Conservation (phyloP, 1,139 yeast genomes). For the Pichia sp. region DNA sequence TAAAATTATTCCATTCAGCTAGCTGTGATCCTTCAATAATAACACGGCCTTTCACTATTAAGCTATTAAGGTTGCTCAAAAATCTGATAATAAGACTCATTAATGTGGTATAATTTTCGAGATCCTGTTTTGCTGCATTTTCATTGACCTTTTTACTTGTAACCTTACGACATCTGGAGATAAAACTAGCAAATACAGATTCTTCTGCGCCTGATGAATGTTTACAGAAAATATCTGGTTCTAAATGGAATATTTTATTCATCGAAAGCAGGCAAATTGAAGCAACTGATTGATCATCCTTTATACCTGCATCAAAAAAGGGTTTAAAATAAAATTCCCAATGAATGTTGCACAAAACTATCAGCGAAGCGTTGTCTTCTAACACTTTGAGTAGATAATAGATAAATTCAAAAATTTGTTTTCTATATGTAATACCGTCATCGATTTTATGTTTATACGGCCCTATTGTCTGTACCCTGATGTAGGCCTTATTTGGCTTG, state of each 20-base stretch:
- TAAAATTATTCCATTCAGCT: slow-evolving; percentile 18
- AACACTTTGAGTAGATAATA: slow-evolving; percentile 39
- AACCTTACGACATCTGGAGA: slow-evolving; percentile 27
- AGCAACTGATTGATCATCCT: slow-evolving; percentile 38
- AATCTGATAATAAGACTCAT: slow-evolving; percentile 24
- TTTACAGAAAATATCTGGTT: slow-evolving; percentile 15
- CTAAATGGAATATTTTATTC: slow-evolving; percentile 26
- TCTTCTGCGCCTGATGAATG: slow-evolving; percentile 6
- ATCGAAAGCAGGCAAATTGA: slow-evolving; percentile 33
- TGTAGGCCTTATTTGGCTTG: slow-evolving; percentile 44
- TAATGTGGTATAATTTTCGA: slow-evolving; percentile 35
- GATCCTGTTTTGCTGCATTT: slow-evolving; percentile 41
- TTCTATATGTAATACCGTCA: slow-evolving; percentile 68
- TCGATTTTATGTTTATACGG: slow-evolving; percentile 81
- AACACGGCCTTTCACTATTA: slow-evolving; percentile 14
- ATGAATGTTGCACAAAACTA: slow-evolving; percentile 22
- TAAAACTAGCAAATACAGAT: slow-evolving; percentile 19
- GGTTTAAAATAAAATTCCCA: slow-evolving; percentile 23
- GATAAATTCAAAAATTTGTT: slow-evolving; percentile 63
- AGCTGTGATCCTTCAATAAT: slow-evolving; percentile 15
- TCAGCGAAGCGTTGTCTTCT: slow-evolving; percentile 22
- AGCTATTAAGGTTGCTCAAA: slow-evolving; percentile 15
- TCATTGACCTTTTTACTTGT: slow-evolving; percentile 34
- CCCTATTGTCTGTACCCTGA: slow-evolving; percentile 72
- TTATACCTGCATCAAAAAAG: slow-evolving; percentile 30